phyloP scores from a whole-genome alignment of 495 filamentous ascomycete species.

The Penicillium crystallinum region DNA sequence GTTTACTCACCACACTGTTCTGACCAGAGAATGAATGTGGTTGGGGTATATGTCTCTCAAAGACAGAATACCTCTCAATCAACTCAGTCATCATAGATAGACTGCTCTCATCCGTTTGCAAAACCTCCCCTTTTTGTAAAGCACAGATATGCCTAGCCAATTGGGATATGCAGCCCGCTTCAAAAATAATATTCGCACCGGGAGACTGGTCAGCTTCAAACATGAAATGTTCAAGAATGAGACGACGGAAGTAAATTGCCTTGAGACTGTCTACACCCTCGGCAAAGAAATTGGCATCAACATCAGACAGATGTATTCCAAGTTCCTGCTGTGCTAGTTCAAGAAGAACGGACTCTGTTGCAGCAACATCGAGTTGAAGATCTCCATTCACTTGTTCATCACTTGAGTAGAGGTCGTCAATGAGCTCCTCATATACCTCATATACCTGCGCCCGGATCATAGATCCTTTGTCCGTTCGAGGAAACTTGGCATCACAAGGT shows the following conservation, averaged over 20 bases:
- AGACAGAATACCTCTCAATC: constrained; percentile 47
- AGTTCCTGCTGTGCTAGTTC: constrained; percentile 36
- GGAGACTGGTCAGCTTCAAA: constrained; percentile 26
- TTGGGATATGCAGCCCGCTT: constrained; percentile 41
- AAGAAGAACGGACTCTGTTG: constrained; percentile 40
- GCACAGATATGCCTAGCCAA: constrained; percentile 44
- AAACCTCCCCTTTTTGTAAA: constrained; percentile 30
- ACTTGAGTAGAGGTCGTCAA: constrained; percentile 43
- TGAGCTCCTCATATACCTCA: constrained; percentile 37
- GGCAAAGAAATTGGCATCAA: constrained; percentile 48
- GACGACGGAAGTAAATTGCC: constrained; percentile 50
- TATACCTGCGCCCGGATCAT: constrained; percentile 54
- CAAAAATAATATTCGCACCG: constrained; percentile 48
- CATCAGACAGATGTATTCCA: constrained; percentile 32
- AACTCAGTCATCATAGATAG: constrained; percentile 40
- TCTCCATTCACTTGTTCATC: constrained; percentile 24
- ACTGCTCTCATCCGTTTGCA: constrained; percentile 22
- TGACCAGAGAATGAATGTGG: constrained; percentile 14
- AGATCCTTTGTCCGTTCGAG: constrained; percentile 51
- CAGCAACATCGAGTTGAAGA: constrained; percentile 32
- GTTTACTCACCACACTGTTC: constrained; percentile 38
- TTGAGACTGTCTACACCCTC: constrained; percentile 58
- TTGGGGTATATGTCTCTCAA: constrained; percentile 31
- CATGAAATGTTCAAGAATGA: constrained; percentile 44
- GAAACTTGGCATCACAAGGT: constrained; percentile 37